Base-by-base conservation (phyloP, 139 green algal genomes). In the Chlamydomonas schloesseri region DNA sequence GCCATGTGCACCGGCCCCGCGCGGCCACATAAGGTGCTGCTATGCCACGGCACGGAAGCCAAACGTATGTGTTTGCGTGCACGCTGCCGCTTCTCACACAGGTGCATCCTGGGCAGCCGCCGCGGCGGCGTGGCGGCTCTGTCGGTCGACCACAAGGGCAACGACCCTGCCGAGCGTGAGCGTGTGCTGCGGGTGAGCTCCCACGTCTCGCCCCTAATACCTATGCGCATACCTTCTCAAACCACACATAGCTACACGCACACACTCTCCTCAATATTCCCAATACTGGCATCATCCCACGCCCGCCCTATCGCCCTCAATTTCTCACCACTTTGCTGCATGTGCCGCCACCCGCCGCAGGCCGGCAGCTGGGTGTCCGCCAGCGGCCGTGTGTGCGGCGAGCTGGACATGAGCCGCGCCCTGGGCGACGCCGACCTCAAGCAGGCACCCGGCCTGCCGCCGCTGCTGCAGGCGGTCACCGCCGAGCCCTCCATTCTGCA, bases 371-470 rank as follows among this genome's bases (percentile, higher is more conserved):
- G 79, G 79, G 79, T 85, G 46, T 85, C 79, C 24, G 47, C 65
- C 79, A 77, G 67, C 67, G 79, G 79, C 8, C 79, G 79, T 14
- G 79, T 85, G 64, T 85, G 79, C 65, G 79, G 79, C 47, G 79
- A 85, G 65, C 65, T 85, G 79, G 79, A 85, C 79, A 85, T 85
- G 79, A 70, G 47, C n/a, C 79, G 79, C 2, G 79, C 79, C 10
- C 65, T 85, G 65, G 79, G 79, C 3, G 79, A 85, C 46, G 65
- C 79, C 29, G 79, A 85, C 79, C 60, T 85, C 37, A 85, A 85
- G 79, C 79, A 74, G 64, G 78, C 78, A 21, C 60, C n/a, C 2
- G 42, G 64, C 3, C 78, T 84, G 78, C 64, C 78, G 65, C 78
- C 23, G 42, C 18, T 26, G 55, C 79, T 57, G 46, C 79, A 85